Evolutionary conservation across 2,329 filamentous ascomycete genomes (phyloP).

Genomic region (Scytalidium lignicola): DNA sequence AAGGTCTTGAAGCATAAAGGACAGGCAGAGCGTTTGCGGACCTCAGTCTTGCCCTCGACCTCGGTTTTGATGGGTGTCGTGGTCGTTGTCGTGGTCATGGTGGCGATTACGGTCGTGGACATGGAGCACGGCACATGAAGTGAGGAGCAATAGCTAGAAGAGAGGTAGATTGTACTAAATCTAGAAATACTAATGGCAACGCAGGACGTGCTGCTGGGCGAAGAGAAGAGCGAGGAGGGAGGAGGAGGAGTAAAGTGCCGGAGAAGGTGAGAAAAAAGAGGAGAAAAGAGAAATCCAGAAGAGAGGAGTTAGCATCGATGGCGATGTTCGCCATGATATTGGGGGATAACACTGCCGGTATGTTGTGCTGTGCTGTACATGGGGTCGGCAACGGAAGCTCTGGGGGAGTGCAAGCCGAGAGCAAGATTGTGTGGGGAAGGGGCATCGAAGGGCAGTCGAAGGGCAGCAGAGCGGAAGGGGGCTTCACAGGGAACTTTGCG

Average conservation of each 20-base stretch:
- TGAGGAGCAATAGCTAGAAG: neutral
- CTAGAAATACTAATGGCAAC: neutral
- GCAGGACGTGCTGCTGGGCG: neutral
- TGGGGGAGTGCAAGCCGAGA: neutral
- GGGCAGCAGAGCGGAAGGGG: too few relatives aligned
- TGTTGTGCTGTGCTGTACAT: too few relatives aligned
- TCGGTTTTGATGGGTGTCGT: neutral
- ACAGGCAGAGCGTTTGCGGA: neutral
- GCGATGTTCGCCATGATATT: neutral
- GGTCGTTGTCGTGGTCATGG: neutral
- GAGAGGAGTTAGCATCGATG: neutral
- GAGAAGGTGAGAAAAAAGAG: neutral
- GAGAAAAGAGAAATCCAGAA: neutral
- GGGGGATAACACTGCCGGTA: neutral
- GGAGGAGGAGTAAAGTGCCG: neutral
- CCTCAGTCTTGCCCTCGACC: neutral
- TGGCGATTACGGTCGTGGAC: neutral
- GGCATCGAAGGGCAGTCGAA: too few relatives aligned
- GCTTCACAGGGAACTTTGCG: too few relatives aligned
- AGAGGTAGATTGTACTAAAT: neutral
- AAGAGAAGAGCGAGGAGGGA: neutral
- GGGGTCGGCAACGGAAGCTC: neutral
- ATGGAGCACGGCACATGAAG: neutral
- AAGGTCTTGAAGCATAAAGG: constrained; percentile 25
- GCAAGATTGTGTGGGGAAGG: neutral